A percentile compares a stretch with the other conserved stretches of the same genome.
Conservation (phyloP, 73 alveolate genomes). For the Paramecium pentaurelia region DNA sequence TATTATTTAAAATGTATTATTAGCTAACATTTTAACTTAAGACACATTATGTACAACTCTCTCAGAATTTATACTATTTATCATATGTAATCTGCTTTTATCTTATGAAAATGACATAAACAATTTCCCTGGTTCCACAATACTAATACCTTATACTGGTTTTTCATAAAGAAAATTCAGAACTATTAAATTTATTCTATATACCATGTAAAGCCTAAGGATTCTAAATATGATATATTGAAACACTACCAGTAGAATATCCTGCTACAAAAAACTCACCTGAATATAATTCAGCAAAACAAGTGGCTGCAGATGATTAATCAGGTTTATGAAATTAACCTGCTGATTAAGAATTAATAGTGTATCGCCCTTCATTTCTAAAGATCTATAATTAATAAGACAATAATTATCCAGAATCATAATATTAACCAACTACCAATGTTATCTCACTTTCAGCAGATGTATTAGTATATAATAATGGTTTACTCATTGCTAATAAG, state of each 20-base stretch:
- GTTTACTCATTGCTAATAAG: constrained; percentile 25
- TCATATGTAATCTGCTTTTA: constrained; percentile 16
- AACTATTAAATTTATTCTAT: background rate
- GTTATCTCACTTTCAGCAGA: constrained; percentile 42
- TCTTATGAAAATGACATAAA: constrained; percentile 13
- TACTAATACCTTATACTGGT: background rate
- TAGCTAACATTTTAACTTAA: background rate
- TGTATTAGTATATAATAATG: background rate
- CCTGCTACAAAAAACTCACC: constrained; percentile 44
- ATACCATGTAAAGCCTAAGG: constrained; percentile 16
- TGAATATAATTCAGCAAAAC: constrained; percentile 47
- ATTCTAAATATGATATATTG: constrained; percentile 2
- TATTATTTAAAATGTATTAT: background rate
- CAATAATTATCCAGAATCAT: background rate
- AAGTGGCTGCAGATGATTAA: constrained; percentile 20
- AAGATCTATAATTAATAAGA: constrained; percentile 5
- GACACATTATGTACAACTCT: constrained; percentile 4
- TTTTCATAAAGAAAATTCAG: background rate
- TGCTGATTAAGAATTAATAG: constrained; percentile 3
- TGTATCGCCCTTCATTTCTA: constrained; percentile 26
- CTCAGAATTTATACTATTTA: background rate
- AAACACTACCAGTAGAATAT: constrained; percentile 48
- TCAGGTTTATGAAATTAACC: constrained; percentile 25
- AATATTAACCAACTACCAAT: constrained; percentile 34
- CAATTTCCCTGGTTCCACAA: background rate